Evolutionary conservation across 2,329 filamentous ascomycete genomes (phyloP), one percentile per base, ranked within the genome.

Genomic region (Hypoxylon rubiginosum): DNA sequence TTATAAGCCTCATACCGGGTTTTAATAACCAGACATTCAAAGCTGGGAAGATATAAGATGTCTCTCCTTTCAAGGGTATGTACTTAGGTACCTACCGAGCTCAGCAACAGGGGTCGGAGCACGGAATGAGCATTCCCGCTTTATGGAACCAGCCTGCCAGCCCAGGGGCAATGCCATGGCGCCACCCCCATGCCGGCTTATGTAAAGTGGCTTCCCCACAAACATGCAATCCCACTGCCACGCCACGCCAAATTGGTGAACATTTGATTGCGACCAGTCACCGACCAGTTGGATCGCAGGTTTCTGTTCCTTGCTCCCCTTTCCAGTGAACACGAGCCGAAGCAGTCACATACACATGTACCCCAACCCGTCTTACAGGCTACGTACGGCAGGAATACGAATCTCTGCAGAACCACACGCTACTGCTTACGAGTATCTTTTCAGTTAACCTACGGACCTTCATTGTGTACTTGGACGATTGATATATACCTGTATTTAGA

Each of bases 191-290:
- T 34, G 32, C 32, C 32, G 57, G 50, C 34, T 50, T 45, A 65
- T 62, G 61, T 32, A 58, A 43, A 63, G 54, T 54, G 43, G 32
- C 17, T 68, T 68, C 66, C 66, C 66, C 66, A 68, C 66, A 68
- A 63, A 68, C 66, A 62, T 66, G 66, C 66, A 50, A 68, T 68
- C 58, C 58, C 57, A 65, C 58, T n/a, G n/a, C n/a, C n/a, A n/a
- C n/a, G n/a, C n/a, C n/a, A n/a, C n/a, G 36, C 66, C 62, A 62
- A 68, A 63, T 60, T 63, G 51, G 62, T 57, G 19, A 61, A 17
- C 52, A 56, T 61, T 65, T 64, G 45, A 66, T 63, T 68, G 43
- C 50, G 59, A 57, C 62, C 58, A 61, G 53, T 59, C 64, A 53
- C 63, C 59, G 55, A 49, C 61, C 58, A 69, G 61, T 67, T 65